phyloP scores from a whole-genome alignment of 2,329 filamentous ascomycete genomes.

The Paraphaeosphaeria minitans region DNA sequence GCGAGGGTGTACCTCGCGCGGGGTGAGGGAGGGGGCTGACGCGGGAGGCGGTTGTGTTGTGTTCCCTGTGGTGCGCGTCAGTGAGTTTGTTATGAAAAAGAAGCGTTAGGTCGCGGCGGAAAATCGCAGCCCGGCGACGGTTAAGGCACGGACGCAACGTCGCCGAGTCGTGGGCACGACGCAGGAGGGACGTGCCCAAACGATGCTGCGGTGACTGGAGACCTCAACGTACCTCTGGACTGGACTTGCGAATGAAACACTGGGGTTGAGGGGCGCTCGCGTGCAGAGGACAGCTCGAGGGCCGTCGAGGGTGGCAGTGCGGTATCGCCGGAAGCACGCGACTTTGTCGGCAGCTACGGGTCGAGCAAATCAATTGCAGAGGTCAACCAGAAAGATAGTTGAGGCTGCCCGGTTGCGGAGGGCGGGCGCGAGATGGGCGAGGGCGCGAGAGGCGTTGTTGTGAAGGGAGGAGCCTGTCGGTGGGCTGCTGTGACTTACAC shows the following conservation, averaged over 20 bases:
- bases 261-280: constrained; percentile 30
- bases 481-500: constrained; percentile 47
- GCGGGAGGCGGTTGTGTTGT: constrained; percentile 29
- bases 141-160: constrained; percentile 20
- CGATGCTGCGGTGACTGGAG: constrained; percentile 7
- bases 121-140: constrained; percentile 21
- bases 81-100: constrained; percentile 18
- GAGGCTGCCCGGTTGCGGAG: constrained; percentile 36
- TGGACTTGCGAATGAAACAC: constrained; percentile 27
- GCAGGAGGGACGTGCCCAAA: constrained; percentile 5
- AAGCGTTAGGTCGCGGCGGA: constrained; percentile 14
- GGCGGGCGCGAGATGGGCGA: constrained; percentile 35
- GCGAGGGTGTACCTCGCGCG: constrained; percentile 45
- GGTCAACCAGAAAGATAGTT: constrained; percentile 31
- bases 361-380: constrained; percentile 36
- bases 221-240: constrained; percentile 38
- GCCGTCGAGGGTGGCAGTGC: constrained; percentile 46
- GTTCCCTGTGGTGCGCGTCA: constrained; percentile 31
- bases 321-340: constrained; percentile 42
- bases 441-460: constrained; percentile 43
- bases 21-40: constrained; percentile 27
- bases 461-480: constrained; percentile 42
- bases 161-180: constrained; percentile 11
- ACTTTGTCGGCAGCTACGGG: constrained; percentile 33
- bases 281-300: constrained; percentile 46